Base-by-base conservation (phyloP, 106 monocot genomes). In the Agapanthus africanus region DNA sequence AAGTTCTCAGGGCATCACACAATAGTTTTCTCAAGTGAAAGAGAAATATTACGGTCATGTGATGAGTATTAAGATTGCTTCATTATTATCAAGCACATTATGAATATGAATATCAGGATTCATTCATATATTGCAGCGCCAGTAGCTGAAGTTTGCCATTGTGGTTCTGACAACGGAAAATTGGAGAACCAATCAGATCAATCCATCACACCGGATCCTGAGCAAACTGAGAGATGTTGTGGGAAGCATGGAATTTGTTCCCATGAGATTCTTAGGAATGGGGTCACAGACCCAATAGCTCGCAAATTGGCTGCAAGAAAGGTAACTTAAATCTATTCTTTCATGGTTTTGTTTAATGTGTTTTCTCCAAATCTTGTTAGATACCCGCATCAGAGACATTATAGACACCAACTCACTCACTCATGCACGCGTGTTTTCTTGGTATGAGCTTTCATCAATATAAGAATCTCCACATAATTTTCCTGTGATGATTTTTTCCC, bases 191-290 rank as follows among this genome's bases (percentile, higher is more conserved):
- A 41, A 22, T 22, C 47, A 8, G 54, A 76, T 81, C 40, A 76
- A 42, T 30, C 72, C 15, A 11, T 65, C 59, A 36, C 65, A 54
- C 54, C 67, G 38, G 63, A 80, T 74, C 14, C 77, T 73, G 76
- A 81, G 31, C 71, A 67, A 75, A 77, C 3, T 66, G 86, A 80
- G 23, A 65, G 41, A 32, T 86, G 77, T 76, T 82, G 89, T 41
- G 81, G 81, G 47, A 91, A 84, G 70, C 77, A 86, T 89, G 95
- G 86, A 41, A 91, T 97, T 73, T 97, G 91, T 71, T 88, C 95
- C 9, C 88, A 91, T 79, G 87, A 84, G 71, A 75, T 91, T 83
- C 91, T 97, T 74, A 49, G 71, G 33, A 81, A 97, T 78, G 88
- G 83, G 44, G 65, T 66, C 14, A 35, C 74, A 57, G 73, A 70